Evolutionary conservation across 495 filamentous ascomycete genomes (phyloP), one percentile per base, ranked within the genome.

Genomic region (Talaromyces borbonicus): DNA sequence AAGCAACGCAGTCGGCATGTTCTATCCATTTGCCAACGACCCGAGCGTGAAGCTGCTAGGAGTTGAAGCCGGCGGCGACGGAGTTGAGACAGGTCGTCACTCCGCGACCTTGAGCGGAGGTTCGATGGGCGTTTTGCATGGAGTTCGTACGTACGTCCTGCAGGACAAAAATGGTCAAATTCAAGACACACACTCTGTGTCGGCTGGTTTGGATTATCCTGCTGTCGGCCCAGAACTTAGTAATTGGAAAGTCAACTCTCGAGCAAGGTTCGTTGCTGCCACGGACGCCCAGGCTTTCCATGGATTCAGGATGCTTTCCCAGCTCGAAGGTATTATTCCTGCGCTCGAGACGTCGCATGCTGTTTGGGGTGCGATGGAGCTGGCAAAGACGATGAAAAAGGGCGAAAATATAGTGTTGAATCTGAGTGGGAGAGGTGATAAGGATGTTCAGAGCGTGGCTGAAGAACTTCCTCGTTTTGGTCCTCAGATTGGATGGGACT

Each of bases 391-490:
- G 49, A 89, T 97, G 88, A 69, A 74, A 31, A 83, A 85, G 72
- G 90, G 78, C 22, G 66, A 95, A 65, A 85, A 96, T 61, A 70
- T 98, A 15, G 90, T 98, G n/a, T 85, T 98, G 29, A 96, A 90
- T 66, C 59, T 98, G 22, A 87, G 82, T 56, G 92, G 92, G 12
- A 74, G 92, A 52, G 92, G 92, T 29, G 92, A 98, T 58, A 98
- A 98, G 76, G 92, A 98, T 62, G 92, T 98, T 30, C 89, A 97
- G 79, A 93, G 85, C 57, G 90, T 98, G 30, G 92, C 92, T 2
- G 92, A 98, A 49, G 87, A 94, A 65, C 67, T 98, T 53, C 92
- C 92, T 18, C 83, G 69, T 48, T 56, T 98, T 49, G 92, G 92
- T 0, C 93, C 93, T 7, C 65, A 81, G 70, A 97, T 98, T 62